Evolutionary conservation across 2,329 filamentous ascomycete genomes (phyloP).

Genomic region (Aspergillus jensenii): DNA sequence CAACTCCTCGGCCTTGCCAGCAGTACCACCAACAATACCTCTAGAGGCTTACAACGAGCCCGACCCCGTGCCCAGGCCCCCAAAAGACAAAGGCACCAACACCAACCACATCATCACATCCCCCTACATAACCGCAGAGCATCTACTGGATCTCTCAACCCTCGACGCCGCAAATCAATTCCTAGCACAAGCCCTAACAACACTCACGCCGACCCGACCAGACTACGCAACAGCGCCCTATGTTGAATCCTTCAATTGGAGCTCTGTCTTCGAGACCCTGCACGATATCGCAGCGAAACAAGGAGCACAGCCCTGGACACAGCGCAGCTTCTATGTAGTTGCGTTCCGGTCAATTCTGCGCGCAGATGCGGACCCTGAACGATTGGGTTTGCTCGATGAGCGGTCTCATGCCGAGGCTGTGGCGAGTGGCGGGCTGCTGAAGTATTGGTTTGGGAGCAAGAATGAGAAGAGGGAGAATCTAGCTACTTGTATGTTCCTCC

Average conservation of each 20-base stretch:
- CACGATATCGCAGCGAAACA: slow-evolving; percentile 51
- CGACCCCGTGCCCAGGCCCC: too few species aligned
- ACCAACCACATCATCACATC: slow-evolving; percentile 57
- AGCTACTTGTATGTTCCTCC: slow-evolving; percentile 66
- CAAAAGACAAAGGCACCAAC: background rate
- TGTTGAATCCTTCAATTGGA: slow-evolving; percentile 75
- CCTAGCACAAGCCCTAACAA: slow-evolving; percentile 69
- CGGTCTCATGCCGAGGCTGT: slow-evolving; percentile 79
- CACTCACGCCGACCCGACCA: slow-evolving; percentile 59
- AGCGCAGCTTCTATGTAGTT: slow-evolving; percentile 75
- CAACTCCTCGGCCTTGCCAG: background rate
- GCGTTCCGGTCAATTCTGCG: slow-evolving; percentile 76
- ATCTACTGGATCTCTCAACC: slow-evolving; percentile 70
- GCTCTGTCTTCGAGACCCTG: slow-evolving; percentile 60
- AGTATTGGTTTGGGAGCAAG: slow-evolving; percentile 88
- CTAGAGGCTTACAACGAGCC: background rate
- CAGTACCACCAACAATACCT: background rate
- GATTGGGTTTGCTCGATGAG: slow-evolving; percentile 72
- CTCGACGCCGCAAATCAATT: slow-evolving; percentile 67
- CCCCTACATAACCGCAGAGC: slow-evolving; percentile 69
- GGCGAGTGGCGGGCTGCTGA: slow-evolving; percentile 75
- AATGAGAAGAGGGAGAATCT: slow-evolving; percentile 72
- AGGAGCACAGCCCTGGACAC: slow-evolving; percentile 54
- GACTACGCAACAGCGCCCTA: slow-evolving; percentile 80
- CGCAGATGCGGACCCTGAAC: slow-evolving; percentile 63